Base-by-base conservation (phyloP, 768 basidiomycete species). In the Tulasnella sp. region DNA sequence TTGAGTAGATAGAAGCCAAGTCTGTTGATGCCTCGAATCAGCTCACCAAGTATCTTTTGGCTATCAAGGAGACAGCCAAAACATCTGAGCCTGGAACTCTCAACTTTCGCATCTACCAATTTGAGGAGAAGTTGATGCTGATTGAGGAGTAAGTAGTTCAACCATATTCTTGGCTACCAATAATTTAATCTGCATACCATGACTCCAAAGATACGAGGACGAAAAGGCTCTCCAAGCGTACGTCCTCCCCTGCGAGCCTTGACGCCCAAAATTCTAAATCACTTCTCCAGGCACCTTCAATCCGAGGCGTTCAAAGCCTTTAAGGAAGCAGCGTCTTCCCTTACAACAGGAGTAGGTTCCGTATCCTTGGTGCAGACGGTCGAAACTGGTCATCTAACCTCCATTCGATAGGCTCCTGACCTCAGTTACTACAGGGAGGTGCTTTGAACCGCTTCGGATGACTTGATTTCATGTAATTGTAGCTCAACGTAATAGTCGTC, bases 361-460 rank as follows among this genome's bases (percentile, higher is more conserved):
- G 7, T 1, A 28, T 22, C 20, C 7, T 12, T 34, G 14, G 8
- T 42, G 42, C 16, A 22, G 12, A 46, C 22, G 44, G 4, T 9
- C 44, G 16, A 18, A 20, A 14, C 44, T 9, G n/a, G 31, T 6
- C 44, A 1, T 42, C 75, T 75, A 31, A 75, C 20, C 31, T 22
- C 22, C 48, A 50, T 20, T 22, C 31, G 16, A 16, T n/a, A 76
- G 75, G n/a, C 75, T 48, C 31, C 75, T 76, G 31, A 44, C 44
- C 44, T 76, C 41, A 48, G 44, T 24, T 76, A 48, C 50, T 76
- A 76, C n/a, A 42, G 50, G 22, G 75, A 76, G 75, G 44, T 48
- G 11, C n/a, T 75, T 8, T 75, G 73, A 48, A 28, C 28, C n/a
- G 18, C 24, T 37, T 12, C 1, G 73, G 8, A 11, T 9, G 42